phyloP scores from a whole-genome alignment of 305 asterid genomes.

The Stenogyne calaminthoides region DNA sequence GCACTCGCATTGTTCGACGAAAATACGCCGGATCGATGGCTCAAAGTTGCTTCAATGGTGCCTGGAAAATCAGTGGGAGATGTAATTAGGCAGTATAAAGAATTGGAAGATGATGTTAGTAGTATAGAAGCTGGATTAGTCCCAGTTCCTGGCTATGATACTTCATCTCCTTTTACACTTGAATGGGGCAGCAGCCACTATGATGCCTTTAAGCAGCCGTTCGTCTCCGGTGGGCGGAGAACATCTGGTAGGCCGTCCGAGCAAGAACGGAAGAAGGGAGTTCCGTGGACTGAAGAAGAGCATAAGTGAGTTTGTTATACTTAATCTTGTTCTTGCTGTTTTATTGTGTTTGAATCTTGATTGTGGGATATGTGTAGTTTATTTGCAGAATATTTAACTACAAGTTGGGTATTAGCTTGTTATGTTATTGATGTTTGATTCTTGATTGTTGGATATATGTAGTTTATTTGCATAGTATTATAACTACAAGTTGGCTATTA shows the following conservation, averaged over 20 bases:
- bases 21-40: conserved; percentile 92
- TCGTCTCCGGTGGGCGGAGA: conserved; percentile 49
- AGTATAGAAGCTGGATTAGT: conserved; percentile 86
- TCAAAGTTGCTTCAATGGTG: conserved; percentile 82
- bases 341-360: background rate
- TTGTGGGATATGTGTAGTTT: background rate
- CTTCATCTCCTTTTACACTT: conserved; percentile 68
- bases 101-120: conserved; percentile 83
- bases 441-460: background rate
- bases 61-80: conserved; percentile 86
- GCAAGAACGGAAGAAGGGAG: conserved; percentile 92
- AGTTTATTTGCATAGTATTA: background rate
- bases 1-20: conserved; percentile 89
- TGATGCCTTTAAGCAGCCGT: conserved; percentile 55
- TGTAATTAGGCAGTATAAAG: conserved; percentile 79
- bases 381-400: too few species aligned
- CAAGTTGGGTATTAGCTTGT: background rate
- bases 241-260: conserved; percentile 56
- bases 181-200: conserved; percentile 72
- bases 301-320: conserved; percentile 57
- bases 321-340: too few species aligned
- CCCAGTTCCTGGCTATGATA: conserved; percentile 70
- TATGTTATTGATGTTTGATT: background rate
- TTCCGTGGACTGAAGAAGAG: conserved; percentile 96
- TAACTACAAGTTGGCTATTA: background rate